Evolutionary conservation across 768 basidiomycete genomes (phyloP).

Genomic region (Kwoniella botswanensis): DNA sequence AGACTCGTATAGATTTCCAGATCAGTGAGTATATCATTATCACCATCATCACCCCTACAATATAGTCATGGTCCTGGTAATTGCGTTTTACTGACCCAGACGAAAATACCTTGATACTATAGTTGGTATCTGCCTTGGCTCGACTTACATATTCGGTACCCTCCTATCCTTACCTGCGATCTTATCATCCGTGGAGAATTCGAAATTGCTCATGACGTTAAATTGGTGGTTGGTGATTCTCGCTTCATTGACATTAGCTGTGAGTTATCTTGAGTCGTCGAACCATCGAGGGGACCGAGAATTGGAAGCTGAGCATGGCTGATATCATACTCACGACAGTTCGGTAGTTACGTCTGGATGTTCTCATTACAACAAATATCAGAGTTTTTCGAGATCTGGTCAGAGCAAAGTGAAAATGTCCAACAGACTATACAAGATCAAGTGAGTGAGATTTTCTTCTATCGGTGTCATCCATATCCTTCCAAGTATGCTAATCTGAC

Average conservation of each 20-base stretch:
- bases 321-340: conserved; percentile 10
- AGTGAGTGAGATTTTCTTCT: conserved; percentile 60
- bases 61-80: background rate
- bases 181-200: conserved; percentile 4
- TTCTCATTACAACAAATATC: conserved; percentile 73
- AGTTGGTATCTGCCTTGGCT: conserved; percentile 13
- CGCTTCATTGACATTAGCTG: conserved; percentile 10
- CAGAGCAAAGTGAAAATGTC: conserved; percentile 56
- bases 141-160: conserved; percentile 7
- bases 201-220: background rate
- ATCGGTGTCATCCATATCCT: too few relatives aligned
- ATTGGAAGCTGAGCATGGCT: background rate
- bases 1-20: conserved; percentile 56
- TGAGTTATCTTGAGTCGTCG: background rate
- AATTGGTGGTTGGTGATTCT: conserved; percentile 10
- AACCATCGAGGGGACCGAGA: background rate
- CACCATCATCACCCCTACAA: conserved; percentile 26
- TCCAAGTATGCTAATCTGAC: too few relatives aligned
- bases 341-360: conserved; percentile 81
- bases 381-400: conserved; percentile 70
- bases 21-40: conserved; percentile 63
- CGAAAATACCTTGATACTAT: background rate
- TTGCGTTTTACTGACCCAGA: background rate
- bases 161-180: conserved; percentile 10
- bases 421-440: conserved; percentile 72